Conservation (phyloP, 139 green algal species). For the Picocystis salinarum region DNA sequence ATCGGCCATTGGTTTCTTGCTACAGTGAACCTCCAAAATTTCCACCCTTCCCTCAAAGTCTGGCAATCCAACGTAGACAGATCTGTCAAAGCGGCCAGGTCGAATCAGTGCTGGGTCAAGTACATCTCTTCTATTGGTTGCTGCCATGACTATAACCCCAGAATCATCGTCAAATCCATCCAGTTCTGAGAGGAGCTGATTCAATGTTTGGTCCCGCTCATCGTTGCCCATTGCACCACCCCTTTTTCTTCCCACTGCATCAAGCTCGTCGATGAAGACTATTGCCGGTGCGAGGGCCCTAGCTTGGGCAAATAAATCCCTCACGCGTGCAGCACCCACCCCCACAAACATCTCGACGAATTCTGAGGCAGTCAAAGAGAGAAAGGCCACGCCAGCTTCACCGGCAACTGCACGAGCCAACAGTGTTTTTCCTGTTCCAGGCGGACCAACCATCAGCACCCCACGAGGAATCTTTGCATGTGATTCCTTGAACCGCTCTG, state of each 20-base stretch:
- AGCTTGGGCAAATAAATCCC: conserved; percentile 90
- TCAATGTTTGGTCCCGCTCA: conserved; percentile 81
- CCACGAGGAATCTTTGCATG: conserved; percentile 5
- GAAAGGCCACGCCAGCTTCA: conserved; percentile 65
- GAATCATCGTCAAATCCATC: too few species aligned
- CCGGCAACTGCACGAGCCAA: conserved; percentile 40
- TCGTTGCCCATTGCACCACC: conserved; percentile 79
- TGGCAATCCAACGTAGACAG: conserved; percentile 49
- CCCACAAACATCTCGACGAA: conserved; percentile 99
- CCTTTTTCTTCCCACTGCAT: conserved; percentile 53
- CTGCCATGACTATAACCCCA: too few species aligned
- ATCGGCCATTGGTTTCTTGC: conserved; percentile 9
- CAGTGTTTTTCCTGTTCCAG: conserved; percentile 70
- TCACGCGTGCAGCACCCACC: conserved; percentile 66
- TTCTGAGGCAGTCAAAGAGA: conserved; percentile 73
- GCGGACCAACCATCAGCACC: conserved; percentile 38
- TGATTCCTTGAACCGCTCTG: conserved; percentile 7
- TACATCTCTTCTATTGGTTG: too few species aligned
- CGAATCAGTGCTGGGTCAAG: too few species aligned
- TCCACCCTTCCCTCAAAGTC: conserved; percentile 61
- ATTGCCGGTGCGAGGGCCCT: conserved; percentile 59
- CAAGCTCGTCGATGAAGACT: conserved; percentile 98
- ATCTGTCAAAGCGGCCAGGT: conserved; percentile 37
- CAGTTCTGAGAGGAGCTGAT: conserved; percentile 81
- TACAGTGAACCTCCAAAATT: conserved; percentile 26